phyloP scores from a whole-genome alignment of 495 filamentous ascomycete genomes.

The Monascus purpureus region DNA sequence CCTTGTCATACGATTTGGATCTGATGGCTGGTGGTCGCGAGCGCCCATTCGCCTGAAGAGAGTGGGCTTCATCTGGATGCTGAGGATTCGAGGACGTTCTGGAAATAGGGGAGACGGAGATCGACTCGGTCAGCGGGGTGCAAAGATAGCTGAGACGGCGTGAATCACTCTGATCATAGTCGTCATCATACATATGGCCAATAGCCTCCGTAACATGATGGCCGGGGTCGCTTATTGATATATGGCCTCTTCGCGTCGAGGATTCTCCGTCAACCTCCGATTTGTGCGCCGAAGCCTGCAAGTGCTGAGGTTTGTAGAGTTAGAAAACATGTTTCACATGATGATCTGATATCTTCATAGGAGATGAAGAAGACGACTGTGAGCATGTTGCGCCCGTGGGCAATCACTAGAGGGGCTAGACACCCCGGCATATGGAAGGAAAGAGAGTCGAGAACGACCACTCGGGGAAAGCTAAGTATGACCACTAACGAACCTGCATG shows the following conservation, averaged over 20 bases:
- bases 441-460: not conserved
- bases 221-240: constrained; percentile 62
- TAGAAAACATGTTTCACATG: constrained; percentile 1
- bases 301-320: constrained; percentile 1
- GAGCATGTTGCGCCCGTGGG: too few relatives aligned
- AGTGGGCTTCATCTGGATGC: constrained; percentile 11
- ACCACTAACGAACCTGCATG: constrained; percentile 29
- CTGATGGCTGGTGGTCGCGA: constrained; percentile 22
- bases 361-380: too few relatives aligned
- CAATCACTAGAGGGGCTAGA: not conserved
- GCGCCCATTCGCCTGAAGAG: constrained; percentile 25
- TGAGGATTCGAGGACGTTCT: constrained; percentile 25
- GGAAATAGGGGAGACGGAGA: constrained; percentile 27
- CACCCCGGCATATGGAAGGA: constrained; percentile 1
- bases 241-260: constrained; percentile 46
- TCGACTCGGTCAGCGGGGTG: constrained; percentile 34
- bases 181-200: constrained; percentile 86
- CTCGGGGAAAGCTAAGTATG: constrained; percentile 1
- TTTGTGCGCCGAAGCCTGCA: constrained; percentile 38
- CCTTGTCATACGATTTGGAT: constrained; percentile 34
- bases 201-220: constrained; percentile 98
- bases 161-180: constrained; percentile 49
- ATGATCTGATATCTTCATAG: too few relatives aligned
- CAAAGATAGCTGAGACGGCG: constrained; percentile 52
- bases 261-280: constrained; percentile 40